Evolutionary conservation across 495 filamentous ascomycete genomes (phyloP).

Genomic region (Tuber calosporum): DNA sequence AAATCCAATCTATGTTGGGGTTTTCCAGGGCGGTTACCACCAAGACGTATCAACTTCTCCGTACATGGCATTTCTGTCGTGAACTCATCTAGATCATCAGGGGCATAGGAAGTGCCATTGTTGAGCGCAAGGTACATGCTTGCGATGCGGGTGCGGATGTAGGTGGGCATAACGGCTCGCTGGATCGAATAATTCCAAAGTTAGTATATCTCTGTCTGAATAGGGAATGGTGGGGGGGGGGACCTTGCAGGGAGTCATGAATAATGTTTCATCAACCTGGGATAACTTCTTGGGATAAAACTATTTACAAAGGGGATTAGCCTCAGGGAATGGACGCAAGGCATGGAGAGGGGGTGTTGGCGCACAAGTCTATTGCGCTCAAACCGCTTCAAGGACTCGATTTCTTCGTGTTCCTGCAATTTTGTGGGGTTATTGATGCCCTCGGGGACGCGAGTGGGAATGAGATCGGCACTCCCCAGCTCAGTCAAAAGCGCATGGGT

Average conservation of each 20-base stretch:
- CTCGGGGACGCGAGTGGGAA: neutral
- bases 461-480: neutral
- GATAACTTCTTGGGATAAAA: neutral
- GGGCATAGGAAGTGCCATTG: neutral
- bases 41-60: neutral
- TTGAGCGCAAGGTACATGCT: neutral
- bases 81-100: neutral
- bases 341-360: neutral
- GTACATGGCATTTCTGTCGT: neutral
- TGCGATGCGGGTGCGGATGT: neutral
- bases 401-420: neutral
- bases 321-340: neutral
- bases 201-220: neutral
- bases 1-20: neutral
- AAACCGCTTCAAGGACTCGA: neutral
- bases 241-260: neutral
- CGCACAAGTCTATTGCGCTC: neutral
- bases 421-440: neutral
- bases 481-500: neutral
- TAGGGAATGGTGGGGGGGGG: neutral
- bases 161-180: neutral
- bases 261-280: neutral
- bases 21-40: neutral
- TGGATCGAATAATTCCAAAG: neutral
- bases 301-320: neutral